A percentile compares a stretch with the other conserved stretches of the same genome.
These are phyloP conservation scores for Poa pratensis DNA, from an alignment of 176 grass and related monocot genomes.

Conservation along the genomic window DNA sequence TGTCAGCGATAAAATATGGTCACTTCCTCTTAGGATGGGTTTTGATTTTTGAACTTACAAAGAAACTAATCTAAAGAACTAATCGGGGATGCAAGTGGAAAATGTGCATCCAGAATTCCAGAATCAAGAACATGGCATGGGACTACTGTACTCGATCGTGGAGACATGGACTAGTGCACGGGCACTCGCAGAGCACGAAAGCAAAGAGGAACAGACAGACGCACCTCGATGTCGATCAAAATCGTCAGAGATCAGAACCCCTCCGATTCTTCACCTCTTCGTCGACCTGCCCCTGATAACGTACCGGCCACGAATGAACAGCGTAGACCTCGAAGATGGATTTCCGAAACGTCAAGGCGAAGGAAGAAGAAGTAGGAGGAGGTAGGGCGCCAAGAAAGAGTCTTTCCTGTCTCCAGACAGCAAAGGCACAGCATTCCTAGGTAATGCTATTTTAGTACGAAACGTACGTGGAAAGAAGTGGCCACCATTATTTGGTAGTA, in stretches of 20 bases:
- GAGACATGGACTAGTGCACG: background rate
- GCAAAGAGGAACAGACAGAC: background rate
- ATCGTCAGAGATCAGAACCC: slow-evolving; percentile 10
- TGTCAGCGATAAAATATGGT: background rate
- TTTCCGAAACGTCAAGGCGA: slow-evolving; percentile 11
- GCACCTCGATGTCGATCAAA: slow-evolving; percentile 14
- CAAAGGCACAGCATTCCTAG: background rate
- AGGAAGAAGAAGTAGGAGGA: slow-evolving; percentile 5
- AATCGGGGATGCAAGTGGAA: background rate
- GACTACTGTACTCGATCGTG: background rate
- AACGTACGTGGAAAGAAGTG: slow-evolving; percentile 30
- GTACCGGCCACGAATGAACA: background rate
- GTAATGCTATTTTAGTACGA: background rate
- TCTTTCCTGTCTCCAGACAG: background rate
- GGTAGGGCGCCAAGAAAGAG: slow-evolving; percentile 7
- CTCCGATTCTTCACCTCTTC: background rate
- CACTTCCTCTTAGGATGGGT: background rate
- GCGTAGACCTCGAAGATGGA: background rate
- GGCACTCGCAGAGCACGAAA: background rate
- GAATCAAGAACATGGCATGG: background rate
- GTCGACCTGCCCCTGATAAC: background rate
- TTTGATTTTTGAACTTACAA: background rate
- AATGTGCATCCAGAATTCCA: background rate
- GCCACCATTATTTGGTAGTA: slow-evolving; percentile 14
- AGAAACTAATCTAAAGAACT: background rate